Evolutionary conservation across 2,329 filamentous ascomycete genomes (phyloP), one percentile per base, ranked within the genome.

Genomic region (Pyrenophora teres): DNA sequence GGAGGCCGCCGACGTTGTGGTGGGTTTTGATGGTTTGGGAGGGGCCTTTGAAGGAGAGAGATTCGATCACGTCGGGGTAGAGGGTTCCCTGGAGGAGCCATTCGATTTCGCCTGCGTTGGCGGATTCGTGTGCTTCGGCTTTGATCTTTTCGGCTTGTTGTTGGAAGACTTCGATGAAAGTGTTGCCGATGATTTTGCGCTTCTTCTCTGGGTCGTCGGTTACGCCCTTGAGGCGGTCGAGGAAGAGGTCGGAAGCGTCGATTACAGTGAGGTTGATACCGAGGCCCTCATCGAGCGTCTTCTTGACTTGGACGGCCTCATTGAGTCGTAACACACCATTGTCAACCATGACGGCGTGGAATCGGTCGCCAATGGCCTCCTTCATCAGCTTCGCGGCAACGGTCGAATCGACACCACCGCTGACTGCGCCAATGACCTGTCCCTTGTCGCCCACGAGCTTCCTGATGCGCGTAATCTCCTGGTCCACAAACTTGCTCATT

Each of bases 211-310:
- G 92, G 50, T 89, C 78, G 44, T 78, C 90, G 0, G 77, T 78
- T 21, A 96, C 84, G 15, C 91, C 93, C 59, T 84, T 83, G 1
- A 97, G 84, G 19, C 86, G 81, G 25, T 78, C 77, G n/a, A 97
- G 79, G 80, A 97, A 97, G 21, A 83, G 78, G 54, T 95, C 81
- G 8, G 83, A 82, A 0, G 85, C 92, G 70, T 97, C 89, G 2
- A 95, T 85, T 23, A 97, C 87, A 0, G 90, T 96, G 2, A 97
- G 80, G 74, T 96, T 94, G 74, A 97, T 95, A 1, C 90, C 90
- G 0, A 97, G 83, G 60, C 94, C 87, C 67, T 92, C 74, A 1
- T 82, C 81, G 2, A 97, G 83, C 0, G 86, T 92, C 74, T 91
- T 80, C 74, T 96, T 87, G 45, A 97, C 94, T 65, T 87, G 80